These are phyloP conservation scores for Paraphoma sp. DNA, from an alignment of 2,329 filamentous ascomycete species.

Conservation along the genomic window DNA sequence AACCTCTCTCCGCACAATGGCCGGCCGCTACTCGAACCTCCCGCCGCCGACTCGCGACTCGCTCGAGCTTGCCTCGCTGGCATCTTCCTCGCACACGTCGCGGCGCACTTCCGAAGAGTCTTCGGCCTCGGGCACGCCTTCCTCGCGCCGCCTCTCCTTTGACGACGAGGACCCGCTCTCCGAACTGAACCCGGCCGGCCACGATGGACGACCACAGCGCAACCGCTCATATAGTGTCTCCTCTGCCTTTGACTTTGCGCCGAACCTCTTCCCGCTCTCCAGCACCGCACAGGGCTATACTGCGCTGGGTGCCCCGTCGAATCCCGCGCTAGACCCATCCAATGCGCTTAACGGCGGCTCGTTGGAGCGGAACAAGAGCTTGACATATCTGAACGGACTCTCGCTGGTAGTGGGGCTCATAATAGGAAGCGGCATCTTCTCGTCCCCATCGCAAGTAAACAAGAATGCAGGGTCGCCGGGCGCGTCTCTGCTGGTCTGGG, in stretches of 20 bases:
- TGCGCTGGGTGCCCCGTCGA: conserved; percentile 78
- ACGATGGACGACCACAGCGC: conserved; percentile 51
- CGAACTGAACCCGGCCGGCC: conserved; percentile 61
- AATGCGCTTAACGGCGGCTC: conserved; percentile 74
- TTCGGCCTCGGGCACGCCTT: conserved; percentile 82
- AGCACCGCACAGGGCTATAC: conserved; percentile 81
- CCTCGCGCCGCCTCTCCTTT: conserved; percentile 89
- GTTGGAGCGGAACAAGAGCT: conserved; percentile 91
- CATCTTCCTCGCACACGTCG: conserved; percentile 76
- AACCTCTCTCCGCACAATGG: conserved; percentile 40
- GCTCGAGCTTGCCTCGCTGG: conserved; percentile 92
- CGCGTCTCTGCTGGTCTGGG: conserved; percentile 89
- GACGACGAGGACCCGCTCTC: conserved; percentile 82
- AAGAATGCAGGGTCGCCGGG: conserved; percentile 89
- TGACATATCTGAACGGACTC: conserved; percentile 93
- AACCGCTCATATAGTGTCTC: conserved; percentile 84
- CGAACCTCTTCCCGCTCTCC: conserved; percentile 89
- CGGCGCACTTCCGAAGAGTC: conserved; percentile 74
- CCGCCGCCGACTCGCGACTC: conserved; percentile 75
- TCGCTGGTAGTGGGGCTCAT: conserved; percentile 91
- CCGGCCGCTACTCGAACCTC: conserved; percentile 46
- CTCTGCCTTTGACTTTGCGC: conserved; percentile 94
- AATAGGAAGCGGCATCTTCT: conserved; percentile 96
- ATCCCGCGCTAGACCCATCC: conserved; percentile 59
- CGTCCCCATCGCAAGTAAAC: conserved; percentile 91